These are phyloP conservation scores for Rauvolfia tetraphylla DNA, from an alignment of 257 asterid genomes.

Conservation along the genomic window DNA sequence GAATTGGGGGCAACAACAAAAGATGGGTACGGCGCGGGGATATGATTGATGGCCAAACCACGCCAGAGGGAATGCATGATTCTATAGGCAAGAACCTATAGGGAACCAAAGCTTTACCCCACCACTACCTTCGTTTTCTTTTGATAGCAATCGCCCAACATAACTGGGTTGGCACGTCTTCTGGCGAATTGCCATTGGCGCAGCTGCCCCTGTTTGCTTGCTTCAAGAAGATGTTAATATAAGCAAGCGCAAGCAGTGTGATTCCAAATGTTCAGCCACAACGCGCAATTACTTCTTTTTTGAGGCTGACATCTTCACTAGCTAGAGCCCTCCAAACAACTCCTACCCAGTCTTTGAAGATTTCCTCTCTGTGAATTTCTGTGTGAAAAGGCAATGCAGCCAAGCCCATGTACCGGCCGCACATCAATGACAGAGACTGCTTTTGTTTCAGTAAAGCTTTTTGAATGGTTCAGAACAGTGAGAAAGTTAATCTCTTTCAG, in stretches of 20 bases:
- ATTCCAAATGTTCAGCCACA: background rate
- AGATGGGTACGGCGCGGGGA: background rate
- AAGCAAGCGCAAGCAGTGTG: background rate
- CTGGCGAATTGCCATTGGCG: background rate
- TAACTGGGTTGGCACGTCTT: conserved; percentile 3
- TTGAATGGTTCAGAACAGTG: background rate
- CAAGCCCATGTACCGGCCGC: too few species aligned
- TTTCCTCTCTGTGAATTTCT: too few species aligned
- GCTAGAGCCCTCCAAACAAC: background rate
- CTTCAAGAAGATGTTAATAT: background rate
- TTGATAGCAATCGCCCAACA: conserved; percentile 1
- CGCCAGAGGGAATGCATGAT: conserved; percentile 17
- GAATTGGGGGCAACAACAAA: conserved; percentile 3
- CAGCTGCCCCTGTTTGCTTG: background rate
- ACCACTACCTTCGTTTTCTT: too few species aligned
- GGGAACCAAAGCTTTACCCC: conserved; percentile 5
- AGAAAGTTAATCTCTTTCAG: background rate
- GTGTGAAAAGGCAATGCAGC: too few species aligned
- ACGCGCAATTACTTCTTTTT: background rate
- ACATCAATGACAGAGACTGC: background rate
- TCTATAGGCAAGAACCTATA: background rate
- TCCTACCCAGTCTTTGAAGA: too few species aligned
- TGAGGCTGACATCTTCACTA: conserved; percentile 5
- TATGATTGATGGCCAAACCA: conserved; percentile 7
- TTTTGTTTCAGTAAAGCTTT: background rate